Base-by-base conservation (phyloP, 73 alveolate species). In the Symbiodinium natans region DNA sequence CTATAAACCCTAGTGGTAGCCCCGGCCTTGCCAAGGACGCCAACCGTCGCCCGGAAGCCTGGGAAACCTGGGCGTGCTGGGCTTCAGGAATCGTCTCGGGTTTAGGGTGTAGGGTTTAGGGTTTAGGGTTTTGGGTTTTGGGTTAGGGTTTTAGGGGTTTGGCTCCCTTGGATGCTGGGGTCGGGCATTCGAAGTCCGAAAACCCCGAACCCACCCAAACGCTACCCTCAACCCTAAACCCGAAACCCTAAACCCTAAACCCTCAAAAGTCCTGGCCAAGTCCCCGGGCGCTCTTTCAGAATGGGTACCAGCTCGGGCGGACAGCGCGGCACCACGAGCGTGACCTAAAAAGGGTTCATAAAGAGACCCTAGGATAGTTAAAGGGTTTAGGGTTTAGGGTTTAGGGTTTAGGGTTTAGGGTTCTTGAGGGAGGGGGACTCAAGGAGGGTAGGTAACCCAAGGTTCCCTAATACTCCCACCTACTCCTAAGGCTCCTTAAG, bases 241-340 rank as follows among this genome's bases (percentile, higher is more conserved):
- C 68, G 13, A 63, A 63, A 2, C 34, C 77, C 77, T 19, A 63
- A 63, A 21, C 36, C 2, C 34, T 19, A 63, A 63, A 63, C 36
- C 77, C 13, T 38, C 41, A 33, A 0, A 11, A 15, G n/a, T 10
- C 33, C 31, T 5, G 6, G 10, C 3, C 63, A 34, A 59, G 46
- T 34, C 5, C 71, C 54, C 87, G 25, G 52, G 27, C 96, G 96
- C 54, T 90, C 77, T 36, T 33, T 80, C 34, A 90, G 82, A 33
- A 68, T 11, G 23, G 33, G 38, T 9, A 41, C 87, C 88, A 90
- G 59, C 39, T 71, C 36, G 6, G 86, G 88, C 1, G 96, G 96
- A 39, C 96, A 90, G 5, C 96, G 86, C 10, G 96, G 96, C 38
- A 90, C 96, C 7, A 90, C 96, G 54, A 90, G 77, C 25, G 96